A percentile compares a stretch with the other conserved stretches of the same genome.
These are phyloP conservation scores for Aleurites moluccanus DNA, from an alignment of 441 rosid species.

Conservation along the genomic window DNA sequence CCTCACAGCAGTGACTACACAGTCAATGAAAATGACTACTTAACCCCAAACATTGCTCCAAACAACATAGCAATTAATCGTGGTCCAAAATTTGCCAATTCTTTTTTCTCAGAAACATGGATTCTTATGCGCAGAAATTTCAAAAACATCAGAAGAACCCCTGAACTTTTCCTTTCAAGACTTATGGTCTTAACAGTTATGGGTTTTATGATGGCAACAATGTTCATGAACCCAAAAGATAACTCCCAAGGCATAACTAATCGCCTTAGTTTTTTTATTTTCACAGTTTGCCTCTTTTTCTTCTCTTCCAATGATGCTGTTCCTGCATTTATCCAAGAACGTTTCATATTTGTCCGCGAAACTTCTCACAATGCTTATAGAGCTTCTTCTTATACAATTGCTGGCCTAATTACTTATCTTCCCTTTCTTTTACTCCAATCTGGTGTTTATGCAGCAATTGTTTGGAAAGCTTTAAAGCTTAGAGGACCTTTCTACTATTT, in stretches of 20 bases:
- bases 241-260: conserved; percentile 56
- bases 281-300: conserved; percentile 62
- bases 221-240: conserved; percentile 48
- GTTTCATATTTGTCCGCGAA: conserved; percentile 59
- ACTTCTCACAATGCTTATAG: conserved; percentile 63
- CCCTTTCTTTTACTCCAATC: conserved; percentile 62
- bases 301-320: conserved; percentile 72
- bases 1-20: conserved; percentile 77
- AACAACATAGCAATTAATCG: conserved; percentile 11
- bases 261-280: conserved; percentile 58
- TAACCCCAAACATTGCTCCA: conserved; percentile 36
- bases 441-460: conserved; percentile 51
- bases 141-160: conserved; percentile 57
- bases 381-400: conserved; percentile 64
- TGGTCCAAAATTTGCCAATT: conserved; percentile 49
- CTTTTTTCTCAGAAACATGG: conserved; percentile 57
- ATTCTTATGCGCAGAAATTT: conserved; percentile 63
- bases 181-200: conserved; percentile 57
- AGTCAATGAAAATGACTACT: conserved; percentile 59
- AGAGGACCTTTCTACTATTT: conserved; percentile 54
- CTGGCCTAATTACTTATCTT: conserved; percentile 58
- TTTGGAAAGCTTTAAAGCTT: conserved; percentile 54
- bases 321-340: conserved; percentile 72
- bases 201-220: conserved; percentile 74
- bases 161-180: conserved; percentile 68